These are phyloP conservation scores for Ministeria vibrans DNA, from an alignment of 78 protist genomes.

Conservation along the genomic window DNA sequence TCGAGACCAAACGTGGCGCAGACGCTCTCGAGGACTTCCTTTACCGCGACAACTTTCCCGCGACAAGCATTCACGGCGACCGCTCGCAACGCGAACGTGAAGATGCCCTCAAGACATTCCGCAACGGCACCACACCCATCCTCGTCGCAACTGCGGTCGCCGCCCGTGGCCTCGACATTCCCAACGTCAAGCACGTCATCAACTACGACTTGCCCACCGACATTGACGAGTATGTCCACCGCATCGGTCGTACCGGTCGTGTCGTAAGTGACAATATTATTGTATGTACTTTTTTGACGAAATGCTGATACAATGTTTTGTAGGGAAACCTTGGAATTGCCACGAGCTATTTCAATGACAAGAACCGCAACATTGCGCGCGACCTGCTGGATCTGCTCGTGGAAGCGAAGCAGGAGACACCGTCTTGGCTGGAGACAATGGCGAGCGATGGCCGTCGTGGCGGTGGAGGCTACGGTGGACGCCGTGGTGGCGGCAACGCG, in stretches of 20 bases:
- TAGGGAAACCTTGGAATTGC: slow-evolving; percentile 89
- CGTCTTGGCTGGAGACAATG: slow-evolving; percentile 20
- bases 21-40: slow-evolving; percentile 77
- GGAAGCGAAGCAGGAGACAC: slow-evolving; percentile 53
- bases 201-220: slow-evolving; percentile 93
- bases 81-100: slow-evolving; percentile 93
- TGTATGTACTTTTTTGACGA: too few species aligned
- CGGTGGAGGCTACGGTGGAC: not conserved
- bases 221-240: slow-evolving; percentile 94
- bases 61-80: slow-evolving; percentile 96
- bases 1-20: slow-evolving; percentile 75
- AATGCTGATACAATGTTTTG: too few species aligned
- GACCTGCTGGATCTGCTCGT: slow-evolving; percentile 44
- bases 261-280: too few species aligned
- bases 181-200: slow-evolving; percentile 92
- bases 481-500: slow-evolving; percentile 8
- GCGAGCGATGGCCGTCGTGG: not conserved
- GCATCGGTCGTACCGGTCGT: slow-evolving; percentile 98
- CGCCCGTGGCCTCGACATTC: slow-evolving; percentile 95
- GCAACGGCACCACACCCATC: slow-evolving; percentile 58
- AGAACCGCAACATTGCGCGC: slow-evolving; percentile 27
- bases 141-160: slow-evolving; percentile 97
- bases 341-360: slow-evolving; percentile 56
- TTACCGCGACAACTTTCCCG: slow-evolving; percentile 31
- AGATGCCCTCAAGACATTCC: slow-evolving; percentile 56